phyloP scores from a whole-genome alignment of 441 rosid genomes.

The Manihot esculenta region DNA sequence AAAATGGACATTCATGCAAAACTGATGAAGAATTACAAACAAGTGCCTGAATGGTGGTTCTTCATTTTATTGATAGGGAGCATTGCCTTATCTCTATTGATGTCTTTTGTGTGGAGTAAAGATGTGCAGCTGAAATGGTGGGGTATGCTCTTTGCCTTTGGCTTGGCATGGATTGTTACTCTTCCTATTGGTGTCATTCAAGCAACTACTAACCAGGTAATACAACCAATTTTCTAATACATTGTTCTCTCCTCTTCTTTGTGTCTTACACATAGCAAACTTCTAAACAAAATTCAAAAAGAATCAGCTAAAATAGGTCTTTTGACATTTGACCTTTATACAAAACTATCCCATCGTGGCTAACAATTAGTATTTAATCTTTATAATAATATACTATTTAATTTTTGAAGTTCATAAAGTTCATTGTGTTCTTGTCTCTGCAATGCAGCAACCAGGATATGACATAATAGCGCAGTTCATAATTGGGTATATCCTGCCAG shows the following conservation, averaged over 20 bases:
- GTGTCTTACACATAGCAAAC: no score
- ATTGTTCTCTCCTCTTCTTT: neutral
- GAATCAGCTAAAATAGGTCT: no score
- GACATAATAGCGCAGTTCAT: slow-evolving; percentile 97
- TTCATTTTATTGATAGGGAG: slow-evolving; percentile 55
- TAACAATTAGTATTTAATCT: no score
- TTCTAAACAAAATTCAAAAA: no score
- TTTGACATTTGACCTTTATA: no score
- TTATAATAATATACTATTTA: no score
- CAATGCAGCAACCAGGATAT: slow-evolving; percentile 96
- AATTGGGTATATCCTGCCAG: slow-evolving; percentile 81
- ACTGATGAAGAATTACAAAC: slow-evolving; percentile 74
- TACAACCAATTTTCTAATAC: neutral
- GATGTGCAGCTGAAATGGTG: slow-evolving; percentile 94
- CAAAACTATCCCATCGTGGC: no score
- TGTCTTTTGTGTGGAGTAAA: slow-evolving; percentile 75
- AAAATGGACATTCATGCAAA: slow-evolving; percentile 80
- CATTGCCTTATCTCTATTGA: slow-evolving; percentile 54
- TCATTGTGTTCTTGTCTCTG: neutral
- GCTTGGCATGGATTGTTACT: slow-evolving; percentile 81
- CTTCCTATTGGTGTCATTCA: slow-evolving; percentile 99
- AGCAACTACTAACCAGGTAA: slow-evolving; percentile 98
- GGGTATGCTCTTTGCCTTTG: slow-evolving; percentile 95
- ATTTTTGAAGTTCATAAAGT: no score
- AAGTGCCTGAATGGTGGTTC: slow-evolving; percentile 97